A percentile compares a stretch with the other conserved stretches of the same genome.
phyloP scores from a whole-genome alignment of 2,329 filamentous ascomycete genomes.

The Trichoderma sp. region DNA sequence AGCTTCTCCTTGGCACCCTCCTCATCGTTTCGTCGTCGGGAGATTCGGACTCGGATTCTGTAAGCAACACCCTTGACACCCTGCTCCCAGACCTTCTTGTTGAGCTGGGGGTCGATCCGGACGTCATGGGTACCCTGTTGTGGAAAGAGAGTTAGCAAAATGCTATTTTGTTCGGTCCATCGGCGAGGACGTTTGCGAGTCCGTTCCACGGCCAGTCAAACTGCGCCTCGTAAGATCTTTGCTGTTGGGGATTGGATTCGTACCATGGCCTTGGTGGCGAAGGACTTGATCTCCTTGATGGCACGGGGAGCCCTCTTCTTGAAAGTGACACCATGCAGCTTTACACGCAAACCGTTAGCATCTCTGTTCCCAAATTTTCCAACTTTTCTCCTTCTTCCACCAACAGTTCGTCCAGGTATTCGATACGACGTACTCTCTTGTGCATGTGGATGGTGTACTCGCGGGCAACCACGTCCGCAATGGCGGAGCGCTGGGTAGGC shows the following conservation, averaged over 20 bases:
- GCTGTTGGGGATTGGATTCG: constrained; percentile 38
- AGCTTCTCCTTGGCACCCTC: constrained; percentile 99
- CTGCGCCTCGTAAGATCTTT: constrained; percentile 1
- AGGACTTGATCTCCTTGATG: constrained; percentile 99
- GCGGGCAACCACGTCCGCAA: constrained; percentile 97
- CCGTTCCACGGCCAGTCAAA: background rate
- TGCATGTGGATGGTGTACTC: constrained; percentile 99
- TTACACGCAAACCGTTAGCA: constrained; percentile 28
- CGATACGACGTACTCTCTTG: constrained; percentile 66
- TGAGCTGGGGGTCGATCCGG: constrained; percentile 96
- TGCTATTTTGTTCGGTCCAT: background rate
- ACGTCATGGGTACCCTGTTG: constrained; percentile 90
- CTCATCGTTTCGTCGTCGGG: constrained; percentile 99
- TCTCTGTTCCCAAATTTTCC: background rate
- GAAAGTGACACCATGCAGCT: constrained; percentile 98
- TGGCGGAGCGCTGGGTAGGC: constrained; percentile 76
- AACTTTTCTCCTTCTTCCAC: background rate
- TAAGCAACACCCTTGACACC: constrained; percentile 99
- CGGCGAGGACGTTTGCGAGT: background rate
- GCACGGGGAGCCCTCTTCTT: constrained; percentile 99
- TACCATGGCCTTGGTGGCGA: constrained; percentile 96
- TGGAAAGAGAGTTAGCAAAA: constrained; percentile 27
- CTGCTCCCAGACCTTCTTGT: constrained; percentile 99
- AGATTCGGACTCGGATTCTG: constrained; percentile 97
- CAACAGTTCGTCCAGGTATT: constrained; percentile 14